Evolutionary conservation across 352 stramenopile species (phyloP), one percentile per base, ranked within the genome.

Genomic region (Halophytophthora polymorphica): DNA sequence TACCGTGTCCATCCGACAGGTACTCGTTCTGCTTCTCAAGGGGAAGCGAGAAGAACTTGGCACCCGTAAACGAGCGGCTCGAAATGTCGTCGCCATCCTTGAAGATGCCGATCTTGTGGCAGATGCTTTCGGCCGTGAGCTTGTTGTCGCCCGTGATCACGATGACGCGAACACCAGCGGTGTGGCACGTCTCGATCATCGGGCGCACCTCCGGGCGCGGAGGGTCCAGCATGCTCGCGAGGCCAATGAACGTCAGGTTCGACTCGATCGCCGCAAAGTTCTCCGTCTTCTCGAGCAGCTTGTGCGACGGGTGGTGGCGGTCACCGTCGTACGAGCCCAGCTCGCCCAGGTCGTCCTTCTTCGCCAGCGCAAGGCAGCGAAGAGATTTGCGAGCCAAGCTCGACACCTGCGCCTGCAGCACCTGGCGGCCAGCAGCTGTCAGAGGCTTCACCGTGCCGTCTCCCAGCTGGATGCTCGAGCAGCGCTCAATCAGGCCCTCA

Each of bases 111-210:
- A 99, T 95, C 74, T 99, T 96, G 57, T 89, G 72, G 34, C 89
- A 97, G 48, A 99, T 99, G 46, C 96, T 98, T 48, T 98, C 81
- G 10, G 97, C 98, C 39, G 98, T 99, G 45, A 98, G 80, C 66
- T 96, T 96, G 64, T 97, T 97, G 86, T 99, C 98, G 42, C 98
- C 98, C 10, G 97, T 99, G 58, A 99, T 99, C 69, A 99, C 98
- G 43, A 99, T 98, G 12, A 99, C 96, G 35, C 97, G 86, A 53
- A 99, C 97, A 33, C 97, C 97, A 2, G 97, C 97, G 17, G 86
- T 84, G 50, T 96, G 80, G 73, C 96, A 99, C 58, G 81, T 82
- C 44, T 88, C 71, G 64, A 99, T 99, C 67, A 96, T 98, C 1
- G 93, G 77, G 4, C 82, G 89, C 17, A 99, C 97, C 66, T 99